These are phyloP conservation scores for Boletus fagicola DNA, from an alignment of 768 basidiomycete genomes.

Conservation along the genomic window DNA sequence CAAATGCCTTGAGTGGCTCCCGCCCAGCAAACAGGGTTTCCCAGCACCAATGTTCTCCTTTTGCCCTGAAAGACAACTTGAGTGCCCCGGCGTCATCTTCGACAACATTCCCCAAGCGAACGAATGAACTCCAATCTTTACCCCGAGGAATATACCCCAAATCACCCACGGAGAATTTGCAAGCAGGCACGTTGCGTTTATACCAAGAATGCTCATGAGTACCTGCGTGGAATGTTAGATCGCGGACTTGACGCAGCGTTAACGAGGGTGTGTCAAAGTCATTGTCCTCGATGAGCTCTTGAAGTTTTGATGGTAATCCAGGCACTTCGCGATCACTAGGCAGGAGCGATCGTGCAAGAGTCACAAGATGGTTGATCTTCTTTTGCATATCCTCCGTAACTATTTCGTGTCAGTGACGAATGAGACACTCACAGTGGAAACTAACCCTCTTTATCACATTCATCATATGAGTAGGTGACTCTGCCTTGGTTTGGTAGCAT, in stretches of 20 bases:
- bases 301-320: constrained; percentile 30
- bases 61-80: constrained; percentile 20
- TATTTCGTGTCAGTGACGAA: constrained; percentile 9
- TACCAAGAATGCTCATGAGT: constrained; percentile 42
- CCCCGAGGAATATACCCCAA: constrained; percentile 42
- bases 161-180: constrained; percentile 44
- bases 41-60: constrained; percentile 41
- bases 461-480: constrained; percentile 27
- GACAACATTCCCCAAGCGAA: constrained; percentile 39
- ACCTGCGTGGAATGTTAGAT: constrained; percentile 36
- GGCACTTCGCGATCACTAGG: constrained; percentile 35
- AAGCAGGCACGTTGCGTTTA: constrained; percentile 39
- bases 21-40: constrained; percentile 30
- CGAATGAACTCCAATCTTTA: constrained; percentile 38
- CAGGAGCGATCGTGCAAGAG: constrained; percentile 40
- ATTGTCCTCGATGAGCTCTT: constrained; percentile 35
- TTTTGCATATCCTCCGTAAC: constrained; percentile 37
- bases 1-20: constrained; percentile 35
- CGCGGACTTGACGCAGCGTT: constrained; percentile 38
- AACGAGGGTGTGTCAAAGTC: constrained; percentile 29
- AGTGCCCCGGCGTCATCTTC: constrained; percentile 29
- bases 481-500: constrained; percentile 43
- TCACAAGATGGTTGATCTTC: constrained; percentile 41
- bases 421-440: background rate
- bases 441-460: constrained; percentile 24